Conservation (phyloP, 768 basidiomycete genomes). For the Suillus brevipes region DNA sequence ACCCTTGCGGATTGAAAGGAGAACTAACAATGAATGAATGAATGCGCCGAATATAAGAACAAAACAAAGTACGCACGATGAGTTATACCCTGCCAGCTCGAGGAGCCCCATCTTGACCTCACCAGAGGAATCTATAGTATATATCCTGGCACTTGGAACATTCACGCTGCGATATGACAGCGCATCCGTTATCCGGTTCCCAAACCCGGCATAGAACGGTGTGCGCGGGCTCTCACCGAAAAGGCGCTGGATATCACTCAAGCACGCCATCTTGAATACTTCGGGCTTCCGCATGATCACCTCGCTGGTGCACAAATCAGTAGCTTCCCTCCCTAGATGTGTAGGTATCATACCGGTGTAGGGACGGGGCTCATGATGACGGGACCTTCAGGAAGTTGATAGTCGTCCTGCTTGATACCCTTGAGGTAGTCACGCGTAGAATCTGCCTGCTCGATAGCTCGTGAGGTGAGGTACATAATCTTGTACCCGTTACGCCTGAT, state of each 20-base stretch:
- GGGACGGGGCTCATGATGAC: constrained; percentile 98
- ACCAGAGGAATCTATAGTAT: constrained; percentile 93
- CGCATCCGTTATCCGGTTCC: constrained; percentile 97
- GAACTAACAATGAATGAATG: constrained; percentile 51
- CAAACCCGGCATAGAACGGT: constrained; percentile 97
- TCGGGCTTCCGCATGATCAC: constrained; percentile 99
- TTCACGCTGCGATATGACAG: constrained; percentile 97
- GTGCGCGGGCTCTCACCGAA: constrained; percentile 73
- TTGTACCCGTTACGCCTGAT: constrained; percentile 95
- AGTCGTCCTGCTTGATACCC: constrained; percentile 93
- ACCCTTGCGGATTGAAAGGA: too few relatives aligned
- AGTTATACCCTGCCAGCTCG: constrained; percentile 96
- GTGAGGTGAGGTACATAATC: constrained; percentile 95
- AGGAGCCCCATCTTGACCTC: constrained; percentile 97
- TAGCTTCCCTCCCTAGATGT: background rate
- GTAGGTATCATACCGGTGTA: constrained; percentile 74
- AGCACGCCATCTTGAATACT: constrained; percentile 99
- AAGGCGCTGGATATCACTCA: constrained; percentile 89
- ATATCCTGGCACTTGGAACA: constrained; percentile 90
- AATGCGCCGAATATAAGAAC: background rate
- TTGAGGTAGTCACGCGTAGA: constrained; percentile 93
- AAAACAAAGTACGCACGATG: constrained; percentile 59
- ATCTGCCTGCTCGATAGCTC: constrained; percentile 97
- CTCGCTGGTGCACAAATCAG: constrained; percentile 54
- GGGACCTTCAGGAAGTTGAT: constrained; percentile 95